Evolutionary conservation across 352 stramenopile genomes (phyloP).

Genomic region (Phytophthora tentaculata): DNA sequence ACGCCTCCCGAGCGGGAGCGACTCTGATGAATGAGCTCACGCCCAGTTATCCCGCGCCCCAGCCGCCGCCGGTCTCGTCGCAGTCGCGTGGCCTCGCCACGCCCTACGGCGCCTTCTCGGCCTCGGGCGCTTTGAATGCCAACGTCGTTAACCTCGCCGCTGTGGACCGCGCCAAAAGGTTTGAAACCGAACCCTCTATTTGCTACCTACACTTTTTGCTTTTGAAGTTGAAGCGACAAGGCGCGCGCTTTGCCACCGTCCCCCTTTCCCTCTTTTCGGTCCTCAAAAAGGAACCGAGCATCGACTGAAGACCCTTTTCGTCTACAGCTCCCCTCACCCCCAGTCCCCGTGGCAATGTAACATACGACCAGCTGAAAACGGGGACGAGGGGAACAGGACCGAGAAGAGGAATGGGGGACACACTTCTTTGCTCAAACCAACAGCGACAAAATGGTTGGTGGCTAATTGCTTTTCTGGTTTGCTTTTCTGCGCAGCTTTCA

Average conservation of each 20-base stretch:
- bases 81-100: conserved; percentile 32
- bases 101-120: conserved; percentile 29
- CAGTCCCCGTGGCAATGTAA: conserved; percentile 18
- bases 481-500: conserved; percentile 36
- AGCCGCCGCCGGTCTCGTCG: conserved; percentile 15
- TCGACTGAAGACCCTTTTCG: conserved; percentile 13
- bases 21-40: conserved; percentile 50
- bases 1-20: conserved; percentile 29
- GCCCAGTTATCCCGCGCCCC: conserved; percentile 33
- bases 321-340: conserved; percentile 29
- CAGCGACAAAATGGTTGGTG: conserved; percentile 17
- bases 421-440: conserved; percentile 27
- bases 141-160: conserved; percentile 26
- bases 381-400: conserved; percentile 21
- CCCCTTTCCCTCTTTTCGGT: conserved; percentile 20
- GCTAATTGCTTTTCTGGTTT: conserved; percentile 25
- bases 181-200: conserved; percentile 10
- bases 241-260: conserved; percentile 16
- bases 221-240: conserved; percentile 41
- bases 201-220: conserved; percentile 17
- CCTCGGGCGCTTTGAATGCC: conserved; percentile 19
- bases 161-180: conserved; percentile 42
- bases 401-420: conserved; percentile 38
- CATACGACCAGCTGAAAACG: conserved; percentile 35
- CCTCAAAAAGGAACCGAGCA: not conserved